Percentiles rank a stretch among this genome's conserved stretches.
These are phyloP conservation scores for Drosera spatulata DNA, from an alignment of 179 eudicot species.

Conservation along the genomic window DNA sequence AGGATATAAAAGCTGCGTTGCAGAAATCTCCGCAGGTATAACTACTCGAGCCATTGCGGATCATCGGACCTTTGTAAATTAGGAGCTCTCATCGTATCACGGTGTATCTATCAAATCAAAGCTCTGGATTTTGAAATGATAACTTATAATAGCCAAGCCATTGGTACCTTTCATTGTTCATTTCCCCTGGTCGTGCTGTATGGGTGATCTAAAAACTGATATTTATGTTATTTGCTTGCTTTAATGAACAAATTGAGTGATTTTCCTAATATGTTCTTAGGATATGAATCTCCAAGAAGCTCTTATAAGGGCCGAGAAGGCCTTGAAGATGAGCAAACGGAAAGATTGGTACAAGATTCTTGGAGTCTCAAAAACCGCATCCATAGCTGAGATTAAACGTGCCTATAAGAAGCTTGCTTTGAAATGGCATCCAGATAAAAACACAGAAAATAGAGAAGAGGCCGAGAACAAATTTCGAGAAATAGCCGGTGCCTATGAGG, in stretches of 20 bases:
- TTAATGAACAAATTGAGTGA: not conserved
- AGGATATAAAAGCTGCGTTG: slow-evolving; percentile 78
- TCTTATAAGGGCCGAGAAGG: slow-evolving; percentile 66
- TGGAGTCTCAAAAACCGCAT: slow-evolving; percentile 69
- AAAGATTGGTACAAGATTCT: slow-evolving; percentile 97
- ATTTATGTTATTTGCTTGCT: not conserved
- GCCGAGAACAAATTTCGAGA: slow-evolving; percentile 79
- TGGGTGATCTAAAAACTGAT: not conserved
- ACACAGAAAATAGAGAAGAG: slow-evolving; percentile 79
- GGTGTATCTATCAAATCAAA: too few relatives aligned
- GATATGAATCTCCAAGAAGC: slow-evolving; percentile 65
- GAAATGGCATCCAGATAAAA: slow-evolving; percentile 98
- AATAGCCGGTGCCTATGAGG: slow-evolving; percentile 95
- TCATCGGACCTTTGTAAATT: too few relatives aligned
- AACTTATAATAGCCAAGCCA: too few relatives aligned
- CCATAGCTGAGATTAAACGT: slow-evolving; percentile 63
- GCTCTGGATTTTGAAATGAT: too few relatives aligned
- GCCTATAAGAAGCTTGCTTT: slow-evolving; percentile 93
- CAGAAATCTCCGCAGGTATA: slow-evolving; percentile 92
- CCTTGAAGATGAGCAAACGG: slow-evolving; percentile 84
- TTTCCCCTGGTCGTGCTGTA: too few relatives aligned
- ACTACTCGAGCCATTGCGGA: slow-evolving; percentile 1
- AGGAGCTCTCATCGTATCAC: too few relatives aligned
- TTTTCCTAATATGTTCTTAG: slow-evolving; percentile 15
- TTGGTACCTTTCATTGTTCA: too few relatives aligned